phyloP scores from a whole-genome alignment of 2,329 filamentous ascomycete genomes.

The Exophiala sp. region DNA sequence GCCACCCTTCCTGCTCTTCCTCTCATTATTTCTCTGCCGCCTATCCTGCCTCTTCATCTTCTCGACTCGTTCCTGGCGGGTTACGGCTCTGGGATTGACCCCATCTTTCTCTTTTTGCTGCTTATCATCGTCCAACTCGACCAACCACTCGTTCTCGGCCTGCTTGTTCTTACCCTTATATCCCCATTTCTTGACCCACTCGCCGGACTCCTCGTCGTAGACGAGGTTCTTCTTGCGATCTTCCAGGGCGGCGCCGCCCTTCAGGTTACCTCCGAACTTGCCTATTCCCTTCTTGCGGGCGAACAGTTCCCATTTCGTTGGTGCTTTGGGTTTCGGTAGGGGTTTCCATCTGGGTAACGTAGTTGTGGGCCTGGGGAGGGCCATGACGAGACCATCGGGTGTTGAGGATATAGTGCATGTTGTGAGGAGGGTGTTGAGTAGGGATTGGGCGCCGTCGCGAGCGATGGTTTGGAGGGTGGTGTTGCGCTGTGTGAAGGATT shows the following conservation, averaged over 20 bases:
- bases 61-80: slow-evolving; percentile 65
- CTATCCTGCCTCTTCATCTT: slow-evolving; percentile 62
- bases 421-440: slow-evolving; percentile 91
- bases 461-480: slow-evolving; percentile 67
- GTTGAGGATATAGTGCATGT: slow-evolving; percentile 75
- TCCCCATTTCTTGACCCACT: slow-evolving; percentile 94
- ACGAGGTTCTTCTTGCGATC: slow-evolving; percentile 62
- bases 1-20: slow-evolving; percentile 40
- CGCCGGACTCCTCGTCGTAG: slow-evolving; percentile 78
- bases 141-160: slow-evolving; percentile 79
- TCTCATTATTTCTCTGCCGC: slow-evolving; percentile 62
- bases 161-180: slow-evolving; percentile 88
- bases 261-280: slow-evolving; percentile 64
- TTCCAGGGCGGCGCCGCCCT: slow-evolving; percentile 61
- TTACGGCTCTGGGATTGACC: slow-evolving; percentile 59
- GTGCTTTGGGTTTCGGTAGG: slow-evolving; percentile 72
- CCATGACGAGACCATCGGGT: slow-evolving; percentile 68
- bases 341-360: slow-evolving; percentile 86
- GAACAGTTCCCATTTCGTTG: slow-evolving; percentile 95
- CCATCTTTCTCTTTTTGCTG: slow-evolving; percentile 65
- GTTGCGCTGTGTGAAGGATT: slow-evolving; percentile 52
- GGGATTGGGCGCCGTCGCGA: slow-evolving; percentile 83
- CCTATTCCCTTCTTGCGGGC: slow-evolving; percentile 92
- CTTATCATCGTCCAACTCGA: slow-evolving; percentile 80
- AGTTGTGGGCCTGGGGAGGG: slow-evolving; percentile 58